A percentile compares a stretch with the other conserved stretches of the same genome.
phyloP scores from a whole-genome alignment of 148 eudicot genomes.

The Dysphania ambrosioides region DNA sequence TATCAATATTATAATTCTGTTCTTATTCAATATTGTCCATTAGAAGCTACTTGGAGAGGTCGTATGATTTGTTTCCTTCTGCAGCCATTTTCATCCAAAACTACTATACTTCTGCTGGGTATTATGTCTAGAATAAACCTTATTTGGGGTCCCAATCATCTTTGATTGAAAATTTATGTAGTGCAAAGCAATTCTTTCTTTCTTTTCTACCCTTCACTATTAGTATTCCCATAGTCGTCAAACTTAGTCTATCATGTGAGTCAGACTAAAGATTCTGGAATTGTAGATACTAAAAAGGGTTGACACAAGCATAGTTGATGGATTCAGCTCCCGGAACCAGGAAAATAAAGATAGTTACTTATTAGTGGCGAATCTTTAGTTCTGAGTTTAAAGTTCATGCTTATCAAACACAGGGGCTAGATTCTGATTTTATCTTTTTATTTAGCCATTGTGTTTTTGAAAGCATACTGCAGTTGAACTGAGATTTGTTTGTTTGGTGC shows the following conservation, averaged over 20 bases:
- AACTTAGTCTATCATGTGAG: not conserved
- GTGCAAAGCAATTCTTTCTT: not conserved
- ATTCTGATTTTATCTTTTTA: not conserved
- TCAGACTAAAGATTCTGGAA: not conserved
- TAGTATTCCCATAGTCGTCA: not conserved
- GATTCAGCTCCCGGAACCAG: not conserved
- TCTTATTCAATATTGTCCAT: not conserved
- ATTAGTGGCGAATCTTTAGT: not conserved
- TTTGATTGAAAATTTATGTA: not conserved
- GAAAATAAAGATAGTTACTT: not conserved
- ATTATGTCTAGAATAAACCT: not conserved
- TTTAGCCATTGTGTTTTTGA: not conserved
- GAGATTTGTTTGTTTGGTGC: conserved; percentile 33
- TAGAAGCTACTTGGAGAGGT: not conserved
- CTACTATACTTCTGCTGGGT: not conserved
- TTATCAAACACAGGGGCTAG: not conserved
- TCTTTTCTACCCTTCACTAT: not conserved
- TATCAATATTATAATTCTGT: not conserved
- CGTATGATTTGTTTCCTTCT: not conserved
- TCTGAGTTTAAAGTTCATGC: not conserved
- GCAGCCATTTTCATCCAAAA: not conserved
- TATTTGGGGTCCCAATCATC: not conserved
- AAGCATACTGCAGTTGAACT: not conserved
- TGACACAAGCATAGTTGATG: not conserved
- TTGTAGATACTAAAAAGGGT: not conserved